Conservation (phyloP, 2,329 filamentous ascomycete species). For the Xylariaceae sp. region DNA sequence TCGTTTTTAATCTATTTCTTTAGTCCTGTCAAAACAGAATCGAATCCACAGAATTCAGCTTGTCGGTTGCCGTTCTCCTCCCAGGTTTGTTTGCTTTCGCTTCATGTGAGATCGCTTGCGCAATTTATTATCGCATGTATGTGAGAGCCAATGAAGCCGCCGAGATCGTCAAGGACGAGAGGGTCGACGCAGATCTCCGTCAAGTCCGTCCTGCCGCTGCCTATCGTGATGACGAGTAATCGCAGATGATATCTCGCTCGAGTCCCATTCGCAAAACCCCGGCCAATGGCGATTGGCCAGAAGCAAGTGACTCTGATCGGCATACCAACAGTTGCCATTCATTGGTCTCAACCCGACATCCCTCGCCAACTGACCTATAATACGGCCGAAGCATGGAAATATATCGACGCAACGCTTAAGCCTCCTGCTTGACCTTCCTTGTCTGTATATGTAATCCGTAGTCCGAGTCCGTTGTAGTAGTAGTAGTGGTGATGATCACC, state of each 20-base stretch:
- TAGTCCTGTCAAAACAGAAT: too few species aligned
- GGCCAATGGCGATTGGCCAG: neutral
- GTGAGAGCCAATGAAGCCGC: neutral
- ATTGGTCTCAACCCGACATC: neutral
- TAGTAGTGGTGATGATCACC: neutral
- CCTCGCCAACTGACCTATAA: neutral
- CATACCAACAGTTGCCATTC: neutral
- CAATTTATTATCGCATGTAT: neutral
- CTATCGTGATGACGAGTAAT: too few species aligned
- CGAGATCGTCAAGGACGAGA: neutral
- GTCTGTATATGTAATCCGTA: too few species aligned
- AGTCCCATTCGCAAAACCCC: neutral
- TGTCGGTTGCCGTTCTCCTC: neutral
- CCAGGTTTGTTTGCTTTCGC: neutral
- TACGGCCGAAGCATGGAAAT: neutral
- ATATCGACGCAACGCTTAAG: constrained; percentile 1
- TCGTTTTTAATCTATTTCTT: too few species aligned
- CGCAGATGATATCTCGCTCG: neutral
- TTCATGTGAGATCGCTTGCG: neutral
- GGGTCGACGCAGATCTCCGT: neutral
- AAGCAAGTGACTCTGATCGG: constrained; percentile 1
- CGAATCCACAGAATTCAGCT: too few species aligned
- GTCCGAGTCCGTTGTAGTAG: too few species aligned
- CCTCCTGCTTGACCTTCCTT: too few species aligned
- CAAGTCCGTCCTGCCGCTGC: neutral